These are phyloP conservation scores for Gymnopilus junonius DNA, from an alignment of 768 basidiomycete genomes.

Conservation along the genomic window DNA sequence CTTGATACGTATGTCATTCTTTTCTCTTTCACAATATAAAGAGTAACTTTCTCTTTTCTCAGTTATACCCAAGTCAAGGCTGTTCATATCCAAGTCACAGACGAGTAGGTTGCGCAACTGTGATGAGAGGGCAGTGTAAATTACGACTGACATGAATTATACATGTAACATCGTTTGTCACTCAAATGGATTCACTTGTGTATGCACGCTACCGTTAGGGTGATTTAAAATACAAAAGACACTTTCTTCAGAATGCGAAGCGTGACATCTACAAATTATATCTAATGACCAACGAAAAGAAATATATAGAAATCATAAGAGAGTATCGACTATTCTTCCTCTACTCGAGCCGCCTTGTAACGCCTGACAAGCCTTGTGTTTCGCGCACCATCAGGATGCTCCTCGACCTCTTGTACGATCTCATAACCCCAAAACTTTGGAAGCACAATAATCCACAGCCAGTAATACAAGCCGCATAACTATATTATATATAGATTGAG, in stretches of 20 bases:
- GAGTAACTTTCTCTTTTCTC: background rate
- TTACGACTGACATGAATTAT: background rate
- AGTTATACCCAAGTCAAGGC: constrained; percentile 65
- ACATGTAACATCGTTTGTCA: background rate
- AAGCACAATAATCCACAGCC: constrained; percentile 48
- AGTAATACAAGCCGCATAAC: constrained; percentile 39
- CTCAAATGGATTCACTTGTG: background rate
- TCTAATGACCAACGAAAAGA: no score
- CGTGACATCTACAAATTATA: background rate
- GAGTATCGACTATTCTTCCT: constrained; percentile 10
- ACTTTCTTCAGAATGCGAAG: background rate
- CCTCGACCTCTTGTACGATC: constrained; percentile 51
- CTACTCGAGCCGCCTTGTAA: constrained; percentile 24
- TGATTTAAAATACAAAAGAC: background rate
- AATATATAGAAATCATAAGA: background rate
- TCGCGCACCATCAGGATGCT: constrained; percentile 36
- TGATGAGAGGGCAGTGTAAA: background rate
- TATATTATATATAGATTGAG: constrained; percentile 6
- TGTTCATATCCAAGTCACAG: constrained; percentile 61
- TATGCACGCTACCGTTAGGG: background rate
- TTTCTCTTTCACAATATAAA: background rate
- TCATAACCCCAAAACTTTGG: constrained; percentile 49
- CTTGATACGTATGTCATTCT: constrained; percentile 46
- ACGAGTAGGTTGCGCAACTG: background rate
- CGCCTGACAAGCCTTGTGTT: constrained; percentile 37